Evolutionary conservation across 106 monocot genomes (phyloP), one percentile per base, ranked within the genome.

Genomic region (Ottelia alismoides): DNA sequence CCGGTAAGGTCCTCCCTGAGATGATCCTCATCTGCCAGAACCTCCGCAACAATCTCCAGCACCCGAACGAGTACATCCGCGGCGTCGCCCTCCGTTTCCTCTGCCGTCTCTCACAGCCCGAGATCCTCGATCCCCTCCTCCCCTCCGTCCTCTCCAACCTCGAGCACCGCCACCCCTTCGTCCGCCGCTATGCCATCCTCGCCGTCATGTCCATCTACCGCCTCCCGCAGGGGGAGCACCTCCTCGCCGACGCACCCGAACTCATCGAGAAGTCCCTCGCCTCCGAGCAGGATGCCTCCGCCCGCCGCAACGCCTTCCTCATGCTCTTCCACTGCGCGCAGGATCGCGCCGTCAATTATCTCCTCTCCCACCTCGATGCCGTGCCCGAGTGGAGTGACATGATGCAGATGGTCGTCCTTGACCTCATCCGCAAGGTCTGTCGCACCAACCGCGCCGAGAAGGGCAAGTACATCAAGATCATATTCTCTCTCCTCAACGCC

Each of bases 371-470:
- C 51, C 73, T 68, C 1, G 92, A 92, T 3, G 60, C 63, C 21
- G 79, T 92, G 23, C 49, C 74, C 0, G 86, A 74, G 5, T 92
- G 92, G 92, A 66, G 74, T 1, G 92, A 86, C 45, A 66, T 80
- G 55, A 58, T 92, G 51, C 92, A 92, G 76, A 92, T 92, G 92
- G 92, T 77, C 17, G 86, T 66, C 0, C 65, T 92, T 0, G 92
- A 92, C 46, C 72, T 92, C 28, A 87, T 92, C 57, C 74, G 83
- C 20, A 92, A 92, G 69, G 86, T 92, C 26, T 92, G 92, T 64
- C 70, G 92, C 17, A 72, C 82, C 3, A 86, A 83, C 55, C 70
- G 72, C 0, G 69, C 60, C 0, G 83, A 83, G 65, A 92, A 92
- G 66, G 92, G 73, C 3, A 76, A 72, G 65, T 86, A 92, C 49